Conservation (phyloP, 495 filamentous ascomycete genomes). For the Talaromyces borbonicus region DNA sequence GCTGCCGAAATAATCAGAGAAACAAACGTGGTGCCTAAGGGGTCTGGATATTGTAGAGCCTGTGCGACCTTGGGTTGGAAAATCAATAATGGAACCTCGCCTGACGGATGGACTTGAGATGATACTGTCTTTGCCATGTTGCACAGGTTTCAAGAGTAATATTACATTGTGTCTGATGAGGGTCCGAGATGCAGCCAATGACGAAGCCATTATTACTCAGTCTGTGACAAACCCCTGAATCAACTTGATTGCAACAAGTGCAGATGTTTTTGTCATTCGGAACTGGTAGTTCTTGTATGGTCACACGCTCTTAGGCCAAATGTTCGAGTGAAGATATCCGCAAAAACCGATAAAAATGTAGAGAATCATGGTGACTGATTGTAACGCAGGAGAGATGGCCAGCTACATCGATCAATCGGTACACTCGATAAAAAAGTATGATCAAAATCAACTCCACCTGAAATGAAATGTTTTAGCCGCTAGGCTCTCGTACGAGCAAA, state of each 20-base stretch:
- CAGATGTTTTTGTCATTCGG: background rate
- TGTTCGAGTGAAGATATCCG: background rate
- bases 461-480: background rate
- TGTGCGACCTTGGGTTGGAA: background rate
- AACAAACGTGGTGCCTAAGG: background rate
- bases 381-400: background rate
- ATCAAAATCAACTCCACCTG: background rate
- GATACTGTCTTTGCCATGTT: background rate
- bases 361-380: conserved; percentile 1
- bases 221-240: background rate
- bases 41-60: background rate
- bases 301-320: background rate
- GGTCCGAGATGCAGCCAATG: background rate
- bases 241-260: conserved; percentile 1
- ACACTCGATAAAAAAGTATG: background rate
- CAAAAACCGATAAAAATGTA: background rate
- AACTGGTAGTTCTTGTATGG: background rate
- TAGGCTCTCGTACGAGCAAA: background rate
- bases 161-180: conserved; percentile 1
- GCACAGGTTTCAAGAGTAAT: background rate
- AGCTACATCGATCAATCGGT: background rate
- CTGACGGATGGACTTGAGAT: background rate
- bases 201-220: background rate
- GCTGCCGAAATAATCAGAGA: background rate
- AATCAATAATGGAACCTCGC: background rate